Base-by-base conservation (phyloP, 2,329 filamentous ascomycete species). In the Pezizomycotina sp. region DNA sequence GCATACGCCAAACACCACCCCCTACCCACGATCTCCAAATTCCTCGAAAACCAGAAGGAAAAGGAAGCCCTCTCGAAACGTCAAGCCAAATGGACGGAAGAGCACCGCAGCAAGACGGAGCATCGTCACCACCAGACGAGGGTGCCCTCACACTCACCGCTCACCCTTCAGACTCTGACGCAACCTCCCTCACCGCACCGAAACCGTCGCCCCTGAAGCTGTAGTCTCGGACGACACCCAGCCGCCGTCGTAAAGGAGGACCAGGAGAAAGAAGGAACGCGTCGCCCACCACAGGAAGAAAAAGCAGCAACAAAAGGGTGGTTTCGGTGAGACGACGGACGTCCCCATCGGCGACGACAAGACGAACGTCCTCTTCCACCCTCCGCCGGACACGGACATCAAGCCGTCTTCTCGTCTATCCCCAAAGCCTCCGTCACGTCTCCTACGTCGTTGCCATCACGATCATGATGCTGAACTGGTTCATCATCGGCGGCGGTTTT, bases 331-430 rank as follows among this genome's bases (percentile, higher is more conserved):
- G 21, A 95, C 86, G 0, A 84, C 81, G 16, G 89, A 95, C 57
- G 83, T 95, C 1, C 89, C 89, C 3, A 92, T 95, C 40, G 79
- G 84, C 53, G 86, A 84, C 51, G 86, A 95, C 55, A 93, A 89
- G 66, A 95, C 89, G 3, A 93, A 92, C 45, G 75, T 43, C 22
- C 16, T 43, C 9, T 43, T 38, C 28, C 41, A 43, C 22, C 36
- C 41, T n/a, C 31, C 41, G 7, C 41, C 41, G 6, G 41, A 43
- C 4, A 36, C 39, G 16, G 41, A 39, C n/a, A 43, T 43, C 36
- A 30, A 13, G 41, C 38, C 25, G 36, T 43, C 6, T 43, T 43
- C 20, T 19, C n/a, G 1, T 23, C 41, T 3, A 39, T 43, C 32
- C 16, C n/a, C 38, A 8, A 33, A 43, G 19, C 36, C 38, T 27